These are phyloP conservation scores for Trypanosomatidae sp. DNA, from an alignment of 208 protist species.

Conservation along the genomic window DNA sequence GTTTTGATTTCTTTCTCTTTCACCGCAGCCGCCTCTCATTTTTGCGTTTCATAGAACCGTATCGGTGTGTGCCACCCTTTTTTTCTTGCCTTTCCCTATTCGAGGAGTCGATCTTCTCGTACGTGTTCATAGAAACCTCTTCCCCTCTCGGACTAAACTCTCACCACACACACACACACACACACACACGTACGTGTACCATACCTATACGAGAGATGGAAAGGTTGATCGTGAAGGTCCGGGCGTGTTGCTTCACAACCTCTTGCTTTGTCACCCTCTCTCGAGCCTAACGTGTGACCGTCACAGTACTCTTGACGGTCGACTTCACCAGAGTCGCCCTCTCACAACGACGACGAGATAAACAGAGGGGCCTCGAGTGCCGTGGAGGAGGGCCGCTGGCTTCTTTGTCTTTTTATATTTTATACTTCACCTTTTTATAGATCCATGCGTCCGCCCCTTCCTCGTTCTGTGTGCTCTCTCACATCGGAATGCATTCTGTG, in stretches of 20 bases:
- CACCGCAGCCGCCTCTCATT: neutral
- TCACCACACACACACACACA: neutral
- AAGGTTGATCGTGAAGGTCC: neutral
- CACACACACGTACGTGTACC: neutral
- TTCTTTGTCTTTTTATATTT: neutral
- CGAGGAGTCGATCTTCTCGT: neutral
- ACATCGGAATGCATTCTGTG: neutral
- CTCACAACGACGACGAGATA: neutral
- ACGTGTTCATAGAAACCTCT: neutral
- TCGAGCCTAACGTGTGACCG: neutral
- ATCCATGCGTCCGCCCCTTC: neutral
- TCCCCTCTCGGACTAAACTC: neutral
- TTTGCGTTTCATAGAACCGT: slow-evolving; percentile 3
- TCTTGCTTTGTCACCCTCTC: neutral
- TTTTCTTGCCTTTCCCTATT: neutral
- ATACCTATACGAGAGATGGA: neutral
- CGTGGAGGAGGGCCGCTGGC: neutral
- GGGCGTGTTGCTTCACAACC: neutral
- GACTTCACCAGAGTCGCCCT: neutral
- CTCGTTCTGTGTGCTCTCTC: neutral
- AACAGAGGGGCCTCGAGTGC: neutral
- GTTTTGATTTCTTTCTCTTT: neutral
- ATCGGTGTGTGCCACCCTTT: neutral
- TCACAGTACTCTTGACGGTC: neutral
- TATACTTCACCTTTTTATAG: neutral